Conservation (phyloP, 2,329 filamentous ascomycete genomes). For the Sphaerostilbella broomeana region DNA sequence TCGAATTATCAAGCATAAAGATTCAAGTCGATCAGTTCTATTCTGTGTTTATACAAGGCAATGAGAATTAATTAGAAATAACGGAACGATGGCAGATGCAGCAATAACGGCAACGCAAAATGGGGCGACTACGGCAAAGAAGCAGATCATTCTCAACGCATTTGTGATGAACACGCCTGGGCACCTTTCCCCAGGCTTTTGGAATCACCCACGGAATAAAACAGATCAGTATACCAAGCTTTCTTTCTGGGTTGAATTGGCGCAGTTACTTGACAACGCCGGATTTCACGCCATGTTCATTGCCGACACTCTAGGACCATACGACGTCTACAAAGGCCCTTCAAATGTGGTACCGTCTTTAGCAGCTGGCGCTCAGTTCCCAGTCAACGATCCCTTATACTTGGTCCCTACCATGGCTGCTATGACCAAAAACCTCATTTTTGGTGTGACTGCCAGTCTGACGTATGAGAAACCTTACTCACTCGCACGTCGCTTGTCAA, state of each 20-base stretch:
- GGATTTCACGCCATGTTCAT: conserved; percentile 60
- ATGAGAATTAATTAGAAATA: too few relatives aligned
- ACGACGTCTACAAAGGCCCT: conserved; percentile 55
- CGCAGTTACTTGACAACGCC: conserved; percentile 54
- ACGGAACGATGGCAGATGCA: conserved; percentile 1
- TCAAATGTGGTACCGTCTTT: conserved; percentile 51
- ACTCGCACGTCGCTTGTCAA: conserved; percentile 56
- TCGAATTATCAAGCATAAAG: too few relatives aligned
- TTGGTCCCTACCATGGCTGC: conserved; percentile 61
- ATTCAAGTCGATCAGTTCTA: too few relatives aligned
- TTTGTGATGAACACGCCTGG: conserved; percentile 11
- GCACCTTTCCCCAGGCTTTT: conserved; percentile 9
- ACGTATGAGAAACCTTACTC: conserved; percentile 57
- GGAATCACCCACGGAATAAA: conserved; percentile 21
- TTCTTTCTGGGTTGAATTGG: conserved; percentile 56
- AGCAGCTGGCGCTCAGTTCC: conserved; percentile 56
- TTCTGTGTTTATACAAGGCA: too few relatives aligned
- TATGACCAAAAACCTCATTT: conserved; percentile 56
- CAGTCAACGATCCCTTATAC: conserved; percentile 53
- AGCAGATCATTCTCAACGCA: conserved; percentile 11
- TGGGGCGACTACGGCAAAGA: conserved; percentile 1
- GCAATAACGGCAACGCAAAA: neutral
- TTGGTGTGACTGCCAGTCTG: conserved; percentile 57
- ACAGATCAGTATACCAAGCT: conserved; percentile 55
- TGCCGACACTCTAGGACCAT: conserved; percentile 58